phyloP scores from a whole-genome alignment of 306 rosid species.

The Pyrus pyrifolia region DNA sequence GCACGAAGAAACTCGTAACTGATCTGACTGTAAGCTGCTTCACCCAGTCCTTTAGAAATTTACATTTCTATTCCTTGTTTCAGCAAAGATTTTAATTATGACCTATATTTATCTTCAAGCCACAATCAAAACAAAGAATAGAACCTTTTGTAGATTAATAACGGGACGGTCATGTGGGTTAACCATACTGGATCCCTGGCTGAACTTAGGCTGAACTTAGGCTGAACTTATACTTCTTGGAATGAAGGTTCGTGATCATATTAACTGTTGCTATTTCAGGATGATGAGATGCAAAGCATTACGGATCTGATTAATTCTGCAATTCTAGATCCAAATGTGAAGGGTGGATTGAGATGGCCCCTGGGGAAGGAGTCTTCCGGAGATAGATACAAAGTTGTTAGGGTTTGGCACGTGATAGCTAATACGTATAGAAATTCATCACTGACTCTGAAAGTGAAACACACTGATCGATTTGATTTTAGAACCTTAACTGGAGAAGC shows the following conservation, averaged over 20 bases:
- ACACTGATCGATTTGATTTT: slow-evolving; percentile 41
- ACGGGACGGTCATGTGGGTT: background rate
- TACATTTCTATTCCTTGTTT: background rate
- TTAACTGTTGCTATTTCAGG: slow-evolving; percentile 21
- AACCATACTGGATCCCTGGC: background rate
- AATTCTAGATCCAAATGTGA: slow-evolving; percentile 37
- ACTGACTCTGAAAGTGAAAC: slow-evolving; percentile 34
- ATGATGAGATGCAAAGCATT: slow-evolving; percentile 45
- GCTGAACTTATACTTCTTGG: background rate
- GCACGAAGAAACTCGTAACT: slow-evolving; percentile 18
- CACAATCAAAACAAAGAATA: background rate
- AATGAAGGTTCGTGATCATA: background rate
- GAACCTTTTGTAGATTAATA: background rate
- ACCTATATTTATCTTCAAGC: background rate
- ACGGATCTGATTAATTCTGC: slow-evolving; percentile 37
- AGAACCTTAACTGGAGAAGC: slow-evolving; percentile 30
- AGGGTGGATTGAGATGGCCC: slow-evolving; percentile 65
- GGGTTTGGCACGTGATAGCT: slow-evolving; percentile 30
- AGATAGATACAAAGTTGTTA: slow-evolving; percentile 31
- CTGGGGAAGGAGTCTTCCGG: slow-evolving; percentile 34
- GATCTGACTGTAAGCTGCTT: slow-evolving; percentile 27
- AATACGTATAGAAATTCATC: slow-evolving; percentile 24
- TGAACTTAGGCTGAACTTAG: background rate
- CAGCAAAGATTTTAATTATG: background rate
- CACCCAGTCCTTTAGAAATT: background rate